Conservation (phyloP, 352 stramenopile genomes). For the Phytopythium sindhum region DNA sequence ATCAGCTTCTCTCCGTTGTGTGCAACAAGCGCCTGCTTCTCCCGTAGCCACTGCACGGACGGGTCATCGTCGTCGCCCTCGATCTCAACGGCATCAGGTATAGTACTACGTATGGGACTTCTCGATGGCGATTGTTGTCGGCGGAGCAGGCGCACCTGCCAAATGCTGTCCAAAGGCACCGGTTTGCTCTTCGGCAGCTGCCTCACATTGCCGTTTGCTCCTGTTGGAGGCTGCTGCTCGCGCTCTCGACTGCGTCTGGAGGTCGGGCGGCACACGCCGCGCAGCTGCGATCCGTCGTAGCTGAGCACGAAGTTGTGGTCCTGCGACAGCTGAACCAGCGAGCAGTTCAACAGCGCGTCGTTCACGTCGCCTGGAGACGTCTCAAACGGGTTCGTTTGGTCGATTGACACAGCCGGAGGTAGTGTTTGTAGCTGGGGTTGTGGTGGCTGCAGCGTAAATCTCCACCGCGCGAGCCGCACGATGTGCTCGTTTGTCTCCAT, state of each 20-base stretch:
- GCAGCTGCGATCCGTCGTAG: constrained; percentile 22
- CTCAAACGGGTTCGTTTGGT: not conserved
- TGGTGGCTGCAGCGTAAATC: constrained; percentile 16
- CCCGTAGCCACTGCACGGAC: constrained; percentile 41
- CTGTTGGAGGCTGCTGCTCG: not conserved
- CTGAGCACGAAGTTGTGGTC: constrained; percentile 33
- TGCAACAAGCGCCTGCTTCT: constrained; percentile 26
- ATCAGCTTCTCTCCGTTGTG: constrained; percentile 21
- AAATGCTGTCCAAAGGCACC: constrained; percentile 8
- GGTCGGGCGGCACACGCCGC: constrained; percentile 20
- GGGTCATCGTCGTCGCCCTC: constrained; percentile 19
- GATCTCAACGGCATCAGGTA: not conserved
- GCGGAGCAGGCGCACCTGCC: constrained; percentile 56
- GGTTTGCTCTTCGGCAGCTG: not conserved
- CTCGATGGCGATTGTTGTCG: constrained; percentile 8
- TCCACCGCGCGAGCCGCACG: constrained; percentile 52
- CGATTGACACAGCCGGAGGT: not conserved
- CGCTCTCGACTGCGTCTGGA: not conserved
- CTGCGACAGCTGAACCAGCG: constrained; percentile 29
- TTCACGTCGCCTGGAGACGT: constrained; percentile 13
- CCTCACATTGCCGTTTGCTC: not conserved
- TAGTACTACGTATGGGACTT: not conserved
- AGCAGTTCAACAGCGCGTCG: constrained; percentile 33
- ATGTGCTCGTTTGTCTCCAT: constrained; percentile 57
- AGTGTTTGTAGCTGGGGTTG: not conserved